These are phyloP conservation scores for Fraxinus latifolia DNA, from an alignment of 305 asterid genomes.

Conservation along the genomic window DNA sequence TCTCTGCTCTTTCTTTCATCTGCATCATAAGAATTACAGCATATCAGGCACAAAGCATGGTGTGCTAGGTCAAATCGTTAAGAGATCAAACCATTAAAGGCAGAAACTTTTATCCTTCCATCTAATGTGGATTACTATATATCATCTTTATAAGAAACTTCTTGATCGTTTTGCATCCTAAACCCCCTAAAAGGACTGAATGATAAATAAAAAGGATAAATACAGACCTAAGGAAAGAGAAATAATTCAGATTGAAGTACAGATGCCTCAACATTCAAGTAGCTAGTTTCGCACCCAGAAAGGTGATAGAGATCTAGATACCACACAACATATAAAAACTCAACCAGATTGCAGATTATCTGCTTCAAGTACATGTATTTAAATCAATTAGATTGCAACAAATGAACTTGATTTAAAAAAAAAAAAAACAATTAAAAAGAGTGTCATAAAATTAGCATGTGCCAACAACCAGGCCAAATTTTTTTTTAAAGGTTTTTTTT, in stretches of 20 bases:
- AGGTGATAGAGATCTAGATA: background rate
- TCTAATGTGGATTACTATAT: background rate
- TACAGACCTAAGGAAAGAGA: background rate
- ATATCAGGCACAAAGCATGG: background rate
- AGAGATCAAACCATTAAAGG: background rate
- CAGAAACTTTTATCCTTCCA: background rate
- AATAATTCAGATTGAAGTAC: too few relatives aligned
- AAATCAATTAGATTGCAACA: background rate
- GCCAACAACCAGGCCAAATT: background rate
- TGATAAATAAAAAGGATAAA: background rate
- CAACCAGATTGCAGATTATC: background rate
- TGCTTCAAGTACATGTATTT: background rate
- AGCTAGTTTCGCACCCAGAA: background rate
- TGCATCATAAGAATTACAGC: constrained; percentile 25
- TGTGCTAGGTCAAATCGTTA: background rate
- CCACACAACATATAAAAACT: background rate
- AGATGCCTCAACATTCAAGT: background rate
- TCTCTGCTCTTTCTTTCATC: constrained; percentile 74
- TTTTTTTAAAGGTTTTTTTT: too few relatives aligned
- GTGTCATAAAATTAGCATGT: background rate
- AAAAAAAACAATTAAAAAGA: background rate
- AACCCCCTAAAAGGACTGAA: background rate
- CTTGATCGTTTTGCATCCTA: background rate
- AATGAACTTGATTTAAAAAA: background rate
- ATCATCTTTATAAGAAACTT: background rate